phyloP scores from a whole-genome alignment of 495 filamentous ascomycete species.

The Letharia columbiana region DNA sequence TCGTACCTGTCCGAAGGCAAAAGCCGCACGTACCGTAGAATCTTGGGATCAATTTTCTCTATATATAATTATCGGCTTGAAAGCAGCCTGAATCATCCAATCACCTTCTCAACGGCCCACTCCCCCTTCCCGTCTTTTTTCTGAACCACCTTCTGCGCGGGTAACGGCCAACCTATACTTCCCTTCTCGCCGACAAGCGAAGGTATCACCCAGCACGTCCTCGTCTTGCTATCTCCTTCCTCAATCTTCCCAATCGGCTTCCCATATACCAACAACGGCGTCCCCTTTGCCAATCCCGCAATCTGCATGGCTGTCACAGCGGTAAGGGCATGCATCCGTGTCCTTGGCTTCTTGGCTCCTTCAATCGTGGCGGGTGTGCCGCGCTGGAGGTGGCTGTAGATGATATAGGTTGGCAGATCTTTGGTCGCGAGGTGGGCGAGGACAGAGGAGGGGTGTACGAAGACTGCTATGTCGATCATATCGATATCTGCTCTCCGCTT shows the following conservation, averaged over 20 bases:
- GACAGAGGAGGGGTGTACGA: constrained; percentile 75
- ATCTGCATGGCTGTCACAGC: constrained; percentile 66
- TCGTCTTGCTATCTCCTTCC: constrained; percentile 45
- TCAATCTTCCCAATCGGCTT: constrained; percentile 84
- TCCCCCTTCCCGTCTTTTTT: constrained; percentile 58
- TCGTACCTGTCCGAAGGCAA: background rate
- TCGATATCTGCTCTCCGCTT: constrained; percentile 26
- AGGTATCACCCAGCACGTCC: constrained; percentile 78
- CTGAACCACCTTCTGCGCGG: constrained; percentile 74
- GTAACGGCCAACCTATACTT: constrained; percentile 73
- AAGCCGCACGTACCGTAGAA: background rate
- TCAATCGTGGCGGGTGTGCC: constrained; percentile 43
- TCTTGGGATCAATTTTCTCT: background rate
- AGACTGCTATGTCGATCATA: constrained; percentile 54
- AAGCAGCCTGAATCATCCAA: background rate
- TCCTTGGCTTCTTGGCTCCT: constrained; percentile 54
- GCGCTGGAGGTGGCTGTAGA: constrained; percentile 79
- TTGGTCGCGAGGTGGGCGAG: constrained; percentile 61
- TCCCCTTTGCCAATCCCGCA: constrained; percentile 72
- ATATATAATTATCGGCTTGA: background rate
- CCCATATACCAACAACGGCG: constrained; percentile 72
- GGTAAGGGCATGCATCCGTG: constrained; percentile 81
- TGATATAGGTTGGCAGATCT: constrained; percentile 74
- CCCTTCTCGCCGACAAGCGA: constrained; percentile 58
- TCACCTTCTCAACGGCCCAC: constrained; percentile 61